These are phyloP conservation scores for Coprinopsis cinerea DNA, from an alignment of 768 basidiomycete genomes.

Conservation along the genomic window DNA sequence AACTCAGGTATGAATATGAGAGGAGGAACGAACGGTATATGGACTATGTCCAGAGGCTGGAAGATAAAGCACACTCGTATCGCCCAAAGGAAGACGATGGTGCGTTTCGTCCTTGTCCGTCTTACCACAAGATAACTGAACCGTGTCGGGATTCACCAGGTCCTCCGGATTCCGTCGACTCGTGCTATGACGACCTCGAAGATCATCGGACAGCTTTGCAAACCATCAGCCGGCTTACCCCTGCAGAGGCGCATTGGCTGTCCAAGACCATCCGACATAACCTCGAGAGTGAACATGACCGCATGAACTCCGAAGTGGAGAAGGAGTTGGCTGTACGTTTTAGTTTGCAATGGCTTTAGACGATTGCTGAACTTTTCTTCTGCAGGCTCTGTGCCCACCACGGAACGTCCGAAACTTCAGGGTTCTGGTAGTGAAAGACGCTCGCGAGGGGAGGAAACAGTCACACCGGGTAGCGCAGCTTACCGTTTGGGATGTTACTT, in stretches of 20 bases:
- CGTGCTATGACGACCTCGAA: slow-evolving; percentile 61
- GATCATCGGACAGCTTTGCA: slow-evolving; percentile 40
- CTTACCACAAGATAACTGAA: slow-evolving; percentile 25
- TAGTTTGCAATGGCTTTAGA: not conserved
- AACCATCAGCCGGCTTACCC: slow-evolving; percentile 35
- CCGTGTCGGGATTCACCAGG: not conserved
- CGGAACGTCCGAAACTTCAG: slow-evolving; percentile 75
- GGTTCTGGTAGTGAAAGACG: slow-evolving; percentile 63
- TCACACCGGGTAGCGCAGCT: slow-evolving; percentile 64
- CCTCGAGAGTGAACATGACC: slow-evolving; percentile 43
- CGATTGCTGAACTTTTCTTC: not conserved
- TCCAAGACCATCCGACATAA: slow-evolving; percentile 46
- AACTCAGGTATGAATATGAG: slow-evolving; percentile 52
- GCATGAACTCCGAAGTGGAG: slow-evolving; percentile 55
- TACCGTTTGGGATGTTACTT: slow-evolving; percentile 77
- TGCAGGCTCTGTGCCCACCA: slow-evolving; percentile 57
- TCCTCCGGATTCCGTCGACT: slow-evolving; percentile 43
- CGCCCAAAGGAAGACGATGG: slow-evolving; percentile 31
- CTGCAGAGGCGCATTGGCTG: slow-evolving; percentile 57
- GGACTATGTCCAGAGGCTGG: slow-evolving; percentile 60
- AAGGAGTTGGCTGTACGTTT: slow-evolving; percentile 62
- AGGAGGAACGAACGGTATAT: slow-evolving; percentile 48
- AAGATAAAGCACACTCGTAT: slow-evolving; percentile 46
- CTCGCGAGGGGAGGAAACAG: slow-evolving; percentile 43
- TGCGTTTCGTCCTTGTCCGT: slow-evolving; percentile 1